Evolutionary conservation across 495 filamentous ascomycete species (phyloP).

Genomic region (Pseudoneurospora amorphoporcata): DNA sequence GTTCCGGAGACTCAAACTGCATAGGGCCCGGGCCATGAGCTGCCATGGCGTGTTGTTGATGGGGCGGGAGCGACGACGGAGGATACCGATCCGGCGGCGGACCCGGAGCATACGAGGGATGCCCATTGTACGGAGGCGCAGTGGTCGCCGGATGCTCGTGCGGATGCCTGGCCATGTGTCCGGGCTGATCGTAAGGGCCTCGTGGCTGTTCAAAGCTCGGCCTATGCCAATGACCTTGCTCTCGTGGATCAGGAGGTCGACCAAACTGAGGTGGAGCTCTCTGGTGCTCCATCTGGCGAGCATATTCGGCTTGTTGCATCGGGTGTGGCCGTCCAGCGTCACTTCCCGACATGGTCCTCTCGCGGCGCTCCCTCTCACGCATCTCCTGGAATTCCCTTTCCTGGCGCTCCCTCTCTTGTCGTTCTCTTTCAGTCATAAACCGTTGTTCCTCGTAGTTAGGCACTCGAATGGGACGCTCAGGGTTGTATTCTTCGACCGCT

Average conservation of each 20-base stretch:
- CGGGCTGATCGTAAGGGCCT: conserved; percentile 28
- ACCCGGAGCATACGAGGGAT: conserved; percentile 35
- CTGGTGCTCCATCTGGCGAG: conserved; percentile 22
- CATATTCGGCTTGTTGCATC: conserved; percentile 20
- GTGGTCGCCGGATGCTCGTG: conserved; percentile 34
- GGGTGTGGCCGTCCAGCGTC: conserved; percentile 18
- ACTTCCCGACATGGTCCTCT: conserved; percentile 27
- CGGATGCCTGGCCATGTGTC: conserved; percentile 27
- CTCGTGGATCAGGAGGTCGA: conserved; percentile 33
- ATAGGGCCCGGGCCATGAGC: conserved; percentile 26
- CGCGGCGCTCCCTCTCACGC: conserved; percentile 20
- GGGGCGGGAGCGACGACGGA: conserved; percentile 29
- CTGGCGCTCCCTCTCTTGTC: conserved; percentile 27
- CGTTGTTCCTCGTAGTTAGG: conserved; percentile 27
- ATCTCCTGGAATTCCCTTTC: conserved; percentile 11
- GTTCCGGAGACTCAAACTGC: conserved; percentile 40
- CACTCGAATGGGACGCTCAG: conserved; percentile 32
- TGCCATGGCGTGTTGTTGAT: conserved; percentile 25
- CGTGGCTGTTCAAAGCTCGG: conserved; percentile 31
- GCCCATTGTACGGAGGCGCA: conserved; percentile 31
- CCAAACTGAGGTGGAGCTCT: conserved; percentile 23
- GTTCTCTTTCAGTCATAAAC: conserved; percentile 26
- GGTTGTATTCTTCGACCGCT: conserved; percentile 33
- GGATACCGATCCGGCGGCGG: conserved; percentile 39
- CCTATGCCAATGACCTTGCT: conserved; percentile 33